Evolutionary conservation across 495 filamentous ascomycete species (phyloP).

Genomic region (Hypoxylon fragiforme): DNA sequence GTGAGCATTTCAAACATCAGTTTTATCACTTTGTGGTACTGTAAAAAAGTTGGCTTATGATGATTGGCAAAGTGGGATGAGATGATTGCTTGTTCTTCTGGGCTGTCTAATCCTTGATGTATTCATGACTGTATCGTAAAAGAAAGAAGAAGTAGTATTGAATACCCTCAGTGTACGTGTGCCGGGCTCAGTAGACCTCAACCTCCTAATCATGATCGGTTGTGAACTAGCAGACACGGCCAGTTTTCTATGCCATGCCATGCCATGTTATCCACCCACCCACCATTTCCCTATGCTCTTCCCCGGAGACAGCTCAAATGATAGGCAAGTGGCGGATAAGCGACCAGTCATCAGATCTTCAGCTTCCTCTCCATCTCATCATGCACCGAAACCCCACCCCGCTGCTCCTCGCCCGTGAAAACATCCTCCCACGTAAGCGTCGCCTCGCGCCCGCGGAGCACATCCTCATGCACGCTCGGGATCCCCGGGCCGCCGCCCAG

Average conservation of each 20-base stretch:
- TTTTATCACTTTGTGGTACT: background rate
- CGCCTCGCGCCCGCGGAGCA: conserved; percentile 56
- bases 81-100: too few relatives aligned
- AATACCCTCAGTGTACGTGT: too few relatives aligned
- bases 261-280: too few relatives aligned
- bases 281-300: too few relatives aligned
- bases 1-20: background rate
- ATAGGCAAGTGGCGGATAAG: background rate
- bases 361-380: conserved; percentile 92
- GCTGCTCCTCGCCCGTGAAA: conserved; percentile 71
- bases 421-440: conserved; percentile 50
- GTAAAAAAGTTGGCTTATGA: background rate
- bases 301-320: background rate
- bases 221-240: too few relatives aligned
- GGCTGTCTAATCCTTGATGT: too few relatives aligned
- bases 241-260: too few relatives aligned
- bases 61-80: too few relatives aligned
- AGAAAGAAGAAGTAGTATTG: too few relatives aligned
- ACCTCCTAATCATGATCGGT: too few relatives aligned
- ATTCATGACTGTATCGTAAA: too few relatives aligned
- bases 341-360: conserved; percentile 44
- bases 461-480: conserved; percentile 34
- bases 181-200: too few relatives aligned
- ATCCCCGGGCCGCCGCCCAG: conserved; percentile 41
- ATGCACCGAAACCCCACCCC: conserved; percentile 71